These are phyloP conservation scores for Starmerella potacharoeniae DNA, from an alignment of 805 yeast species.

Conservation along the genomic window DNA sequence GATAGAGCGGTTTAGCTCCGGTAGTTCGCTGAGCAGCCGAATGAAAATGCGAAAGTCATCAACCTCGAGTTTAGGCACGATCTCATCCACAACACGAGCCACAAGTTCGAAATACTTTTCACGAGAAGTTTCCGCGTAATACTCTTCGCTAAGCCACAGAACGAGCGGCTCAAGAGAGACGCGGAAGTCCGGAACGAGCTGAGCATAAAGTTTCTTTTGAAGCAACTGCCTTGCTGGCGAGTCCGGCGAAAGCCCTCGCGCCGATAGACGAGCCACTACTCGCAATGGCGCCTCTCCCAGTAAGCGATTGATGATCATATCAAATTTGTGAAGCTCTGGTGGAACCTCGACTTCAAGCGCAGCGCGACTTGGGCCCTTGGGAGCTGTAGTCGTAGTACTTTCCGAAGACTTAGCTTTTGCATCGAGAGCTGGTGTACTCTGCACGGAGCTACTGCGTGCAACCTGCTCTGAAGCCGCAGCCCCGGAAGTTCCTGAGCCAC, in stretches of 20 bases:
- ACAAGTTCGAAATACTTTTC: conserved; percentile 83
- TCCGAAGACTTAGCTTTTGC: not conserved
- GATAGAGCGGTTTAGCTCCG: conserved; percentile 53
- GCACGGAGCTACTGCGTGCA: too few species aligned
- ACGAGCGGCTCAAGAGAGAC: conserved; percentile 61
- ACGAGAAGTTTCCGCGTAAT: conserved; percentile 72
- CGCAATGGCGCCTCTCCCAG: conserved; percentile 16
- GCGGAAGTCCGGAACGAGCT: conserved; percentile 62
- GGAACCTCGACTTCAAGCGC: conserved; percentile 18
- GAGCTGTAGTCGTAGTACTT: not conserved
- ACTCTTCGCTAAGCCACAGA: conserved; percentile 93
- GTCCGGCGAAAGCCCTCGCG: conserved; percentile 51
- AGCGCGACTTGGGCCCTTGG: conserved; percentile 15
- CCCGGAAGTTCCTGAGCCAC: not conserved
- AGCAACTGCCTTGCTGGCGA: conserved; percentile 37
- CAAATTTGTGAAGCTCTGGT: conserved; percentile 5
- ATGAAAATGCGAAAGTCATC: conserved; percentile 71
- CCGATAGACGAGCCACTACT: conserved; percentile 17
- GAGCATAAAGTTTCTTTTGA: conserved; percentile 58
- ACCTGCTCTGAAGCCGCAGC: not conserved
- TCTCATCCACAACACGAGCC: conserved; percentile 55
- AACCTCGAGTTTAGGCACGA: conserved; percentile 75
- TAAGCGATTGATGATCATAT: conserved; percentile 11
- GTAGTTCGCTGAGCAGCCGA: conserved; percentile 76
- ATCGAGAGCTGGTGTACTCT: not conserved